phyloP scores from a whole-genome alignment of 257 asterid species.

The Solanum dulcamara region DNA sequence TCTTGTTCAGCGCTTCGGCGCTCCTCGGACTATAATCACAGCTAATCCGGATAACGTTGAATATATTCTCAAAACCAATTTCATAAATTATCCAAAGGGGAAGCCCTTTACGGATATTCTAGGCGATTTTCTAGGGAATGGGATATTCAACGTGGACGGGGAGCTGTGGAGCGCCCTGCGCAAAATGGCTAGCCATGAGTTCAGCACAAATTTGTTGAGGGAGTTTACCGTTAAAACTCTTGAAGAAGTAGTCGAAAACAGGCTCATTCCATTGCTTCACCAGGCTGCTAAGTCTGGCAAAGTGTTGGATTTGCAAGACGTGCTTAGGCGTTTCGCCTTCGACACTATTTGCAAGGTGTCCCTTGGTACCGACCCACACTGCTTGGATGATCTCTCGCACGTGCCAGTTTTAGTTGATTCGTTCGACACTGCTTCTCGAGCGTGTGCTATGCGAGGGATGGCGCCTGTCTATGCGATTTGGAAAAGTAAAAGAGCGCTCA shows the following conservation, averaged over 20 bases:
- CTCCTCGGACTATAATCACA: conserved; percentile 36
- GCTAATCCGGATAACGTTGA: conserved; percentile 58
- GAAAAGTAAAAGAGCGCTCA: conserved; percentile 41
- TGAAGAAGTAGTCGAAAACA: conserved; percentile 3
- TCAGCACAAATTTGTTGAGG: conserved; percentile 25
- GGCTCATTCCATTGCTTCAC: not conserved
- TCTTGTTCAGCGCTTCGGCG: conserved; percentile 8
- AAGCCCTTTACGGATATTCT: conserved; percentile 47
- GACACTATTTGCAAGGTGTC: conserved; percentile 12
- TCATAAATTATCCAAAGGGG: conserved; percentile 57
- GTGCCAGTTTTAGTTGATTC: conserved; percentile 36
- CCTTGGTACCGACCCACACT: not conserved
- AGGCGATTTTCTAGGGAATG: conserved; percentile 57
- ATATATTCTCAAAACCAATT: conserved; percentile 49
- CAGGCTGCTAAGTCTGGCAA: not conserved
- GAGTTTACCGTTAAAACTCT: conserved; percentile 22
- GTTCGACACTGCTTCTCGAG: conserved; percentile 40
- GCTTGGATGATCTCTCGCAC: conserved; percentile 7
- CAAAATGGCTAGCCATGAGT: conserved; percentile 43
- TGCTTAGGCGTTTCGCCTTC: conserved; percentile 6
- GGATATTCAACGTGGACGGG: conserved; percentile 75
- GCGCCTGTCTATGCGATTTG: conserved; percentile 35
- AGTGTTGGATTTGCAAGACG: conserved; percentile 8
- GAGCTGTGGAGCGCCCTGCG: conserved; percentile 40
- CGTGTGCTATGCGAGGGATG: conserved; percentile 49